Evolutionary conservation across 805 yeast species (phyloP), one percentile per base, ranked within the genome.

Genomic region (Cyberlindnera japonica): DNA sequence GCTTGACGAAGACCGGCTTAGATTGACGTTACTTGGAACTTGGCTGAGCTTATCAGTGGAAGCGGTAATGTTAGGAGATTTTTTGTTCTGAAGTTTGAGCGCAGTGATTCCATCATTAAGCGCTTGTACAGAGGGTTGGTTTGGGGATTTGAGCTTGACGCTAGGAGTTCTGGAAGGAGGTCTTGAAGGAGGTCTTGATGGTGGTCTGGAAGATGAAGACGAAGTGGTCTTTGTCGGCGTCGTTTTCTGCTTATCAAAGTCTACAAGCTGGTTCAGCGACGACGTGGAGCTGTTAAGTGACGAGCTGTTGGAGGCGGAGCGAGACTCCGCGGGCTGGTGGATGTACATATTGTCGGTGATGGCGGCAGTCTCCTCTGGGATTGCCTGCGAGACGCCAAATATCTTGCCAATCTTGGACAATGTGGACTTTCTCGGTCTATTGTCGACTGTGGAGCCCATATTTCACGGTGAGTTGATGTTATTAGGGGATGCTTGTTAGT

Each of bases 401-500:
- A 60, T 49, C 43, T 53, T 57, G 2, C 61, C 58, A 11, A 60
- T 37, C 41, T 51, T 60, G n/a, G 57, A 53, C 6, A 60, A 33
- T 3, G 64, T 60, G 2, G 59, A 51, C 38, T 54, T 48, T 26
- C 59, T 48, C 3, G 57, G 44, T 42, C 62, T 51, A 14, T 34
- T 35, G 17, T 43, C 46, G 8, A 43, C 32, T 9, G 38, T 27
- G 13, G 46, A 38, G 10, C 46, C 46, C 46, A 43, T 43, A n/a
- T n/a, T n/a, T n/a, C n/a, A n/a, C n/a, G n/a, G n/a, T n/a, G n/a
- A n/a, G n/a, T n/a, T n/a, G n/a, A n/a, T n/a, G n/a, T n/a, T n/a
- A n/a, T n/a, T n/a, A n/a, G n/a, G n/a, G n/a, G n/a, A n/a, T n/a
- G n/a, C n/a, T n/a, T n/a, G n/a, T n/a, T n/a, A n/a, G n/a, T n/a